Evolutionary conservation across 345 rosid genomes (phyloP), one percentile per base, ranked within the genome.

Genomic region (Euphorbia tirucalli): DNA sequence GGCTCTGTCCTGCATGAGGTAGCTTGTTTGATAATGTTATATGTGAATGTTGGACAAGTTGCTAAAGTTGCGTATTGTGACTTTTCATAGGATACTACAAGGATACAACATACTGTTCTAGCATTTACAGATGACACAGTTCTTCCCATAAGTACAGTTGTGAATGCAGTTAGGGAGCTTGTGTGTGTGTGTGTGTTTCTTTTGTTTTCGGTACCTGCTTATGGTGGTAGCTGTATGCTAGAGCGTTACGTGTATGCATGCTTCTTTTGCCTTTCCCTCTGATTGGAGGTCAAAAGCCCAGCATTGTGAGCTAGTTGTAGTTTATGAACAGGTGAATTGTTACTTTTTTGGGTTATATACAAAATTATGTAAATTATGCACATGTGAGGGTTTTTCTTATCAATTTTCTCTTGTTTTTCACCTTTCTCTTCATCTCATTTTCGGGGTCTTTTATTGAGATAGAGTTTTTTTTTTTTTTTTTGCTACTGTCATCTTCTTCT

Each of bases 111-210:
- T 32, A 15, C 69, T 31, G 85, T 82, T 69, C 60, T 86, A 22
- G 86, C 80, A 35, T 22, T 86, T 22, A 72, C 87, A 3, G 88
- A 86, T 71, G 83, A 81, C 13, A 65, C 37, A 2, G 70, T 83
- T 41, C 77, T 86, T 55, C 75, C 81, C 15, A 52, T 75, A 66
- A 78, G 75, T 71, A 73, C 81, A 59, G 82, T 83, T 77, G 49
- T 71, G 8, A 41, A 78, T 76, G 37, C 80, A 18, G 65, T 78
- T 30, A 75, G 76, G 85, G 82, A 76, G 77, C 74, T 78, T 68
- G n/a, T n/a, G n/a, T n/a, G n/a, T n/a, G n/a, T n/a, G n/a, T n/a
- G n/a, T n/a, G n/a, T 10, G 18, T 3, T 60, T 5, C 14, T 19
- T 21, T 35, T 14, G 28, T 57, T 35, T 37, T 3, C 24, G 9